Evolutionary conservation across 768 basidiomycete species (phyloP), one percentile per base, ranked within the genome.

Genomic region (Podaxis rugospora): DNA sequence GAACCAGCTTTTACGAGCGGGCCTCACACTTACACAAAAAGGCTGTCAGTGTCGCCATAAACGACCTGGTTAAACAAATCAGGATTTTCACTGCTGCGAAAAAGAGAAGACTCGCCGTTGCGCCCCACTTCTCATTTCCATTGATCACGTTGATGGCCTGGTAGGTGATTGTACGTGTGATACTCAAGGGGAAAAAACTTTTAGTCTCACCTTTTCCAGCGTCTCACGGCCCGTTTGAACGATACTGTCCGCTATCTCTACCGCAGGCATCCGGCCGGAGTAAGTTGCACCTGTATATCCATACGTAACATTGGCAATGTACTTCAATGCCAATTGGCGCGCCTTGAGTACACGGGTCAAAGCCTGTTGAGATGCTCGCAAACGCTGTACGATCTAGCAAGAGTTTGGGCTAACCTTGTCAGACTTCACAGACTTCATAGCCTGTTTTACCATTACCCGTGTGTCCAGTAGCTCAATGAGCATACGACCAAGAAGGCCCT

Each of bases 211-310:
- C 84, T 94, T 93, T 73, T 98, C 96, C 21, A 98, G 76, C 0
- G 93, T 98, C 74, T 98, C 95, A 42, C 97, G 81, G 4, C 97
- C 96, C 46, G 86, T 95, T 75, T 98, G 95, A 0, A 99, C 96
- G 66, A 98, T 98, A 59, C 93, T 93, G 67, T 99, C 97, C 0
- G 97, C 97, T 42, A 99, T 93, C 71, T 98, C 95, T 18, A 98
- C 95, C 9, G 92, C 93, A 23, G 97, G 97, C 97, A 99, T 98
- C 51, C 97, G 81, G 2, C 97, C 97, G 14, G 95, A 98, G 69
- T 87, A 97, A 1, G 91, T 90, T 1, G 97, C 97, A 62, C 90
- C 83, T 0, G 96, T 98, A 70, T 99, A 98, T 0, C 97, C 96
- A 67, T 99, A 98, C 0, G 93, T 98, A 42, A 92, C 90, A 69